A percentile compares a stretch with the other conserved stretches of the same genome.
Conservation (phyloP, 2,329 filamentous ascomycete genomes). For the Fonsecaea monophora region DNA sequence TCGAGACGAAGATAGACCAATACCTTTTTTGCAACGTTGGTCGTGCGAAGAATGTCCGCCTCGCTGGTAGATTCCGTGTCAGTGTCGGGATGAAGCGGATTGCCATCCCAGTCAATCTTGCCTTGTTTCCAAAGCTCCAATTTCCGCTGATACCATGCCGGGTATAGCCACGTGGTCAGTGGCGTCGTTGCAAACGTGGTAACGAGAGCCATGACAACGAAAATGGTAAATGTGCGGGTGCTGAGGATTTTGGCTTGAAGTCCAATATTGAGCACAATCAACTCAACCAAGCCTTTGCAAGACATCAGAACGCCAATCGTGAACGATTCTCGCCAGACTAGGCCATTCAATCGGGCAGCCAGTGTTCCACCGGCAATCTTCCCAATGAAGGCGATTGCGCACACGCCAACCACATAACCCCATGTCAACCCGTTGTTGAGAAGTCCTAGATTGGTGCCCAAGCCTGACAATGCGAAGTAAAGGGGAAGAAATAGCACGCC, state of each 20-base stretch:
- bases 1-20: slow-evolving; percentile 85
- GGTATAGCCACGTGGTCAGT: slow-evolving; percentile 75
- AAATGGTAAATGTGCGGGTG: slow-evolving; percentile 84
- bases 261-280: slow-evolving; percentile 88
- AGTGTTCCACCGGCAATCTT: slow-evolving; percentile 85
- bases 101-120: slow-evolving; percentile 88
- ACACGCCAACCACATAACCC: slow-evolving; percentile 87
- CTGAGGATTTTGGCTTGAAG: slow-evolving; percentile 83
- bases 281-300: slow-evolving; percentile 91
- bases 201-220: slow-evolving; percentile 89
- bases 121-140: slow-evolving; percentile 77
- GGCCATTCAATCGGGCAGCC: slow-evolving; percentile 74
- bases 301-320: slow-evolving; percentile 92
- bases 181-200: slow-evolving; percentile 87
- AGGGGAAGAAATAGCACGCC: slow-evolving; percentile 83
- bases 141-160: slow-evolving; percentile 76
- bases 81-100: slow-evolving; percentile 53
- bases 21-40: slow-evolving; percentile 61
- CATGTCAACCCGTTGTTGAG: slow-evolving; percentile 82
- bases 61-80: slow-evolving; percentile 45
- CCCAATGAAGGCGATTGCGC: slow-evolving; percentile 78
- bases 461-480: slow-evolving; percentile 90
- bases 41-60: slow-evolving; percentile 33
- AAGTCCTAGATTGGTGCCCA: slow-evolving; percentile 86
- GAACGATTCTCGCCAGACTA: slow-evolving; percentile 89